Conservation (phyloP, 2,329 filamentous ascomycete species). For the Aurifilum marmelostoma region DNA sequence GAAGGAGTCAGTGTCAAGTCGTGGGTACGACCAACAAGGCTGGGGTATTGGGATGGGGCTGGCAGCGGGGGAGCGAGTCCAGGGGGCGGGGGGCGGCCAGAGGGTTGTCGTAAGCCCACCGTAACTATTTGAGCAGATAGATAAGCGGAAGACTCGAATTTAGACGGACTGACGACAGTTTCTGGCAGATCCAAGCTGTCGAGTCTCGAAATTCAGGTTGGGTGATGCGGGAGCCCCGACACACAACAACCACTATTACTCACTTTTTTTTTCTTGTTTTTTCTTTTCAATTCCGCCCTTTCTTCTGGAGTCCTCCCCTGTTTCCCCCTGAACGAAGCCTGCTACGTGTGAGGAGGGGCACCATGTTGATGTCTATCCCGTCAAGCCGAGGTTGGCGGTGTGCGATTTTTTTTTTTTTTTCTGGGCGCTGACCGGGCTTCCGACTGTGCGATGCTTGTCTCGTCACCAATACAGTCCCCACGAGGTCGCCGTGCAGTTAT, state of each 20-base stretch:
- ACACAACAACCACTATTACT: background rate
- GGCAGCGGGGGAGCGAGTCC: background rate
- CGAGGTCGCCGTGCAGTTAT: conserved; percentile 15
- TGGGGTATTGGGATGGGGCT: background rate
- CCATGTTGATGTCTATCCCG: background rate
- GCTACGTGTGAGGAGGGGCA: background rate
- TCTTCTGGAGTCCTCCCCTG: background rate
- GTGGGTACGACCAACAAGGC: background rate
- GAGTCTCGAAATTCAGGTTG: background rate
- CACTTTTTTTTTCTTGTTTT: background rate
- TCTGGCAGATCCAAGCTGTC: background rate
- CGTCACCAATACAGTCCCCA: background rate
- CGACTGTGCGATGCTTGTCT: conserved; percentile 5
- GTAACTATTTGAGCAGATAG: background rate
- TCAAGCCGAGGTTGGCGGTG: conserved; percentile 23
- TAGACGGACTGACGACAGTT: background rate
- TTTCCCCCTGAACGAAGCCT: background rate
- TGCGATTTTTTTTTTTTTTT: too few species aligned
- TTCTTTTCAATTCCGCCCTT: too few species aligned
- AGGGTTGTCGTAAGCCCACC: background rate
- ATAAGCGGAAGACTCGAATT: background rate
- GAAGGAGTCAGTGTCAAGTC: background rate
- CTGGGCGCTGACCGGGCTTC: conserved; percentile 24
- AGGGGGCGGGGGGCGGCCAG: background rate
- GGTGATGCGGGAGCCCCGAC: background rate